phyloP scores from a whole-genome alignment of 371 early-diverging fungal genomes.

The Mortierella sp. region DNA sequence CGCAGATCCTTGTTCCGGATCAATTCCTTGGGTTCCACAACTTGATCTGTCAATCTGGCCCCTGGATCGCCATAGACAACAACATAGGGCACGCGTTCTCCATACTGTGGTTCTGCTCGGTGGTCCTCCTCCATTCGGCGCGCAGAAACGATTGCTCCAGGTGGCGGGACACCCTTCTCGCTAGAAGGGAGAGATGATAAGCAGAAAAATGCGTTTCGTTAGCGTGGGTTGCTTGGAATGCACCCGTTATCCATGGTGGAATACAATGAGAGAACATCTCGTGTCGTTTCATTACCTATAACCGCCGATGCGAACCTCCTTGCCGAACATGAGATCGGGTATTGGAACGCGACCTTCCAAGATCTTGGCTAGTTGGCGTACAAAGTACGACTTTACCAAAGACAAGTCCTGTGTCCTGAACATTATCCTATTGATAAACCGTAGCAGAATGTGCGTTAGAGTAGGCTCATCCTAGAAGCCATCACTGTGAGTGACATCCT shows the following conservation, averaged over 20 bases:
- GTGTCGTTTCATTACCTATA: no score
- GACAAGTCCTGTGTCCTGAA: conserved; percentile 86
- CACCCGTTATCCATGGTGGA: no score
- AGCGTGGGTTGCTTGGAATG: no score
- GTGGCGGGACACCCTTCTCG: conserved; percentile 60
- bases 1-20: conserved; percentile 67
- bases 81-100: conserved; percentile 90
- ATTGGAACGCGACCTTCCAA: conserved; percentile 71
- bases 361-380: conserved; percentile 77
- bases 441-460: no score
- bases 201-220: no score
- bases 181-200: no score
- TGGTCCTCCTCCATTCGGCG: conserved; percentile 74
- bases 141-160: conserved; percentile 80
- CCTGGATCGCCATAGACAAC: conserved; percentile 77
- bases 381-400: conserved; percentile 76
- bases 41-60: conserved; percentile 75
- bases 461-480: no score
- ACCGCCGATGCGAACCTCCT: conserved; percentile 80
- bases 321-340: conserved; percentile 87
- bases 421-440: conserved; percentile 78
- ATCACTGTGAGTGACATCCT: no score
- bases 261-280: no score
- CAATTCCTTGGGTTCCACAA: conserved; percentile 74
- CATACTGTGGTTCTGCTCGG: conserved; percentile 83